These are phyloP conservation scores for Austropuccinia psidii DNA, from an alignment of 1,284 basidiomycete species.

Conservation along the genomic window DNA sequence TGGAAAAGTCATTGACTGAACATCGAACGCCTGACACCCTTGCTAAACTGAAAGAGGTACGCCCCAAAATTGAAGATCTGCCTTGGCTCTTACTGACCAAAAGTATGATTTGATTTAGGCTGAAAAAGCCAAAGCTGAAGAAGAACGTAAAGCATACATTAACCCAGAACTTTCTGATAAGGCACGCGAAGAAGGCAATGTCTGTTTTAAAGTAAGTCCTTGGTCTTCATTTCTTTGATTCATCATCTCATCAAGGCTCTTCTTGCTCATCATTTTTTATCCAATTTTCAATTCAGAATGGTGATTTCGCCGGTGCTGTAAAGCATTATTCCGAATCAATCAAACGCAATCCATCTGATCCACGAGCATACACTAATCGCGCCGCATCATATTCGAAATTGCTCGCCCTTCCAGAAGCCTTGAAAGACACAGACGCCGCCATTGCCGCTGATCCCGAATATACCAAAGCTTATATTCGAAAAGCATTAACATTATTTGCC, in stretches of 20 bases:
- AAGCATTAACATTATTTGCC: constrained; percentile 71
- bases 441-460: constrained; percentile 85
- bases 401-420: constrained; percentile 82
- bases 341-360: constrained; percentile 84
- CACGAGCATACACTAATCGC: constrained; percentile 92
- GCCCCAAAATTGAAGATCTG: not conserved
- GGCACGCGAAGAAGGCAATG: constrained; percentile 87
- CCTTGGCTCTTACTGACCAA: not conserved
- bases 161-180: constrained; percentile 74
- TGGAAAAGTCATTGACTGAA: constrained; percentile 75
- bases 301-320: constrained; percentile 84
- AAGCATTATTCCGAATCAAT: constrained; percentile 91
- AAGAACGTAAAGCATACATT: constrained; percentile 74
- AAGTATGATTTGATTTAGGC: constrained; percentile 45
- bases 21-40: constrained; percentile 92
- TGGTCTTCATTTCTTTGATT: not conserved
- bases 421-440: constrained; percentile 90
- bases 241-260: not conserved
- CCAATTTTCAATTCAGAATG: constrained; percentile 51
- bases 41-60: constrained; percentile 69
- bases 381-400: constrained; percentile 96
- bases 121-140: constrained; percentile 71
- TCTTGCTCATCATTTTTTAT: too few species aligned
- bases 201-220: constrained; percentile 64
- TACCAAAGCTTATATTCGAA: constrained; percentile 93